Percentiles rank a stretch among this genome's conserved stretches.
These are phyloP conservation scores for Pleurotus eryngii DNA, from an alignment of 768 basidiomycete genomes.

Conservation along the genomic window DNA sequence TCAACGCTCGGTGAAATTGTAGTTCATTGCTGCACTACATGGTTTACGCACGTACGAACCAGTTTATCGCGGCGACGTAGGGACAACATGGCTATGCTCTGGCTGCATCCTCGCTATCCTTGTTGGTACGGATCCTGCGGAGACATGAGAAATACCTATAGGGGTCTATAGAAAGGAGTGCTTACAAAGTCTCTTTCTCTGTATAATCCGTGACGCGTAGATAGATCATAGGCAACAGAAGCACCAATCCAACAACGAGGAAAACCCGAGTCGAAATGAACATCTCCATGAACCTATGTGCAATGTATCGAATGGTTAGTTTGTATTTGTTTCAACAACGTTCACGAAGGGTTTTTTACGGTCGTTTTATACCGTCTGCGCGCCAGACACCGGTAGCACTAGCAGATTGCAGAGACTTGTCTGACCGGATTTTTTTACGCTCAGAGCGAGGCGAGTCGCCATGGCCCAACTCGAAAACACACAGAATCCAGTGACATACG, in stretches of 20 bases:
- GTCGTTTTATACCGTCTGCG: constrained; percentile 55
- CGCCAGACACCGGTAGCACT: constrained; percentile 73
- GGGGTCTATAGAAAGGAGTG: no score
- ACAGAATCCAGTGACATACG: constrained; percentile 84
- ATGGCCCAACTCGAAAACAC: constrained; percentile 13
- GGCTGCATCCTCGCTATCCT: no score
- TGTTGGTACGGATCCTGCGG: no score
- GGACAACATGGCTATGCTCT: no score
- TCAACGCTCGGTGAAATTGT: no score
- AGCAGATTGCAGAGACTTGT: constrained; percentile 74
- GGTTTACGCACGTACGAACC: no score
- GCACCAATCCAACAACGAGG: constrained; percentile 40
- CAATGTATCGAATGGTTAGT: neutral
- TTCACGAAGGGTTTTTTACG: constrained; percentile 43
- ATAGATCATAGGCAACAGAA: no score
- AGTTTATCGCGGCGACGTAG: no score
- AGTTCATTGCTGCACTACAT: no score
- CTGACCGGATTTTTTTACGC: constrained; percentile 21
- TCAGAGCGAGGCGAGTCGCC: neutral
- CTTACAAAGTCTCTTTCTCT: no score
- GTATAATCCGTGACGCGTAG: no score
- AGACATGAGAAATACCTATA: no score
- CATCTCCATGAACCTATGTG: constrained; percentile 50
- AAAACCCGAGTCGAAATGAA: constrained; percentile 55
- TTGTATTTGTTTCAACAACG: neutral